Base-by-base conservation (phyloP, 345 rosid species). In the Boechera divaricarpa region DNA sequence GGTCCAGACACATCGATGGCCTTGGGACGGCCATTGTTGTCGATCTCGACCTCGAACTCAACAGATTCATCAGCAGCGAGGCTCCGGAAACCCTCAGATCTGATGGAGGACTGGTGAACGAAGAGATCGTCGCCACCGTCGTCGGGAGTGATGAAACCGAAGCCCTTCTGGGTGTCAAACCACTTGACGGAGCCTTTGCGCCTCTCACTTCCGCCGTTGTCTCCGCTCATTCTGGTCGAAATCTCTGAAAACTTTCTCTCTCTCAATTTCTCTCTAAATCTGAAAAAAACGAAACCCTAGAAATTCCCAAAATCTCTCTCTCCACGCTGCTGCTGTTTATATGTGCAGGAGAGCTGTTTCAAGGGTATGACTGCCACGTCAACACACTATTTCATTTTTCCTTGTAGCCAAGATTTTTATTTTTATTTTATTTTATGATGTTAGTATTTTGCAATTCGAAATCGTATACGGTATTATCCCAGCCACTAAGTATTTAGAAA, bases 101-200 rank as follows among this genome's bases (percentile, higher is more conserved):
- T 83, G 89, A 95, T 95, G 42, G 90, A 86, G 24, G 94, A 82
- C 76, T 92, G 96, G 65, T 95, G 98, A 63, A 92, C 98, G 55
- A 95, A 95, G 63, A 92, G 85, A 68, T 92, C 99, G 2, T 88
- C 97, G 39, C 90, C 86, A 6, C 93, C 96, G 29, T 89, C 94
- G 3, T 86, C 96, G 0, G 99, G 98, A 72, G 91, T 89, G 70
- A 92, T 95, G 87, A 95, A 95, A 1, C 99, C 97, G 63, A 84
- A 95, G 0, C 99, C 98, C 86, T 92, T 95, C 65, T 80, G 82
- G 72, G 86, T 86, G 36, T 79, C 86, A 82, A 95, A 92, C 88
- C 90, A 86, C 64, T 87, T 87, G 3, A 95, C 99, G 44, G 83
- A 79, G 5, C 98, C 98, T 45, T 36, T 73, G 2, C 64, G 74